These are phyloP conservation scores for Aspergillus sclerotioniger DNA, from an alignment of 495 filamentous ascomycete species.

Conservation along the genomic window DNA sequence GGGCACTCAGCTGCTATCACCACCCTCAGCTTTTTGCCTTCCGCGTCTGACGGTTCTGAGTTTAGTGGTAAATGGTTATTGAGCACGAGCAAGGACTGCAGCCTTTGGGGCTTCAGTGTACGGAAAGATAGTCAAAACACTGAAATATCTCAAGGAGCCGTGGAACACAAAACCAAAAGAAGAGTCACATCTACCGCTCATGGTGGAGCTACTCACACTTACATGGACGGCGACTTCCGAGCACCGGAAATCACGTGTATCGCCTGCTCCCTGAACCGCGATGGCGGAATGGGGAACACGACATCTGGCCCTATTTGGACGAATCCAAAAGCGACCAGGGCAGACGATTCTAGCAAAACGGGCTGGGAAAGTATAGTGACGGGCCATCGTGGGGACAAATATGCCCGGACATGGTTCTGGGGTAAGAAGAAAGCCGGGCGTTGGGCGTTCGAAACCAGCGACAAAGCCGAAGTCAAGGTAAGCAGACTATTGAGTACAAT, in stretches of 20 bases:
- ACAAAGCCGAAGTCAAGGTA: slow-evolving; percentile 74
- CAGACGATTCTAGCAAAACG: slow-evolving; percentile 64
- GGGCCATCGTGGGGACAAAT: slow-evolving; percentile 82
- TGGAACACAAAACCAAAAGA: slow-evolving; percentile 82
- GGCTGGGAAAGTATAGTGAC: slow-evolving; percentile 98
- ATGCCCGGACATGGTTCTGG: slow-evolving; percentile 96
- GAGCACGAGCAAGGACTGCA: slow-evolving; percentile 81
- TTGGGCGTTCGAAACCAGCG: slow-evolving; percentile 87
- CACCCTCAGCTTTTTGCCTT: slow-evolving; percentile 74
- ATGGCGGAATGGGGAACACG: slow-evolving; percentile 83
- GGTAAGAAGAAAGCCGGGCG: slow-evolving; percentile 86
- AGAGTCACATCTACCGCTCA: slow-evolving; percentile 30
- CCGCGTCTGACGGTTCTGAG: slow-evolving; percentile 85
- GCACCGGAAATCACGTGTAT: slow-evolving; percentile 87
- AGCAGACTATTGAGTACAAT: slow-evolving; percentile 4
- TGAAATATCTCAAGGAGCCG: slow-evolving; percentile 84
- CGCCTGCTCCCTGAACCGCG: slow-evolving; percentile 85
- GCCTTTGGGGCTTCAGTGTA: slow-evolving; percentile 92
- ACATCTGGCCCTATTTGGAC: slow-evolving; percentile 75
- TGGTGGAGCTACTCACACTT: slow-evolving; percentile 38
- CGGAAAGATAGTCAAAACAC: slow-evolving; percentile 91
- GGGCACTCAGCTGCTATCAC: slow-evolving; percentile 87
- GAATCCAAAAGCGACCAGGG: slow-evolving; percentile 57
- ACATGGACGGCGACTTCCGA: slow-evolving; percentile 65
- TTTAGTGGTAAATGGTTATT: slow-evolving; percentile 90